These are phyloP conservation scores for Gossypium schwendimanii DNA, from an alignment of 441 rosid genomes.

Conservation along the genomic window DNA sequence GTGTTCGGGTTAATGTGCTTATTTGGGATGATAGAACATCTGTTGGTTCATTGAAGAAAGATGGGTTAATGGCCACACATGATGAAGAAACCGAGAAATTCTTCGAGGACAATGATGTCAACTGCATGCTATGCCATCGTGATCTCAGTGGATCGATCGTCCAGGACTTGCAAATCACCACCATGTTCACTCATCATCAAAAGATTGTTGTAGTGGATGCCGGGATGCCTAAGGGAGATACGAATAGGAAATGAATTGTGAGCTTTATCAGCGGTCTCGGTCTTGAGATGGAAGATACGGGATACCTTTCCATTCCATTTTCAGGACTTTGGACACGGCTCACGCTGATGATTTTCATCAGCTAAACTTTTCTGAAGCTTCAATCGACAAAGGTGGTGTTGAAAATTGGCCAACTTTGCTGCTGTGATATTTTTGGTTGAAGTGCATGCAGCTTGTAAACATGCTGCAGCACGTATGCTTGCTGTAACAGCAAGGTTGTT, in stretches of 20 bases:
- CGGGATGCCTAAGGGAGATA: constrained; percentile 56
- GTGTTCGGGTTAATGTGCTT: constrained; percentile 81
- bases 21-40: constrained; percentile 99
- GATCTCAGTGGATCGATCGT: constrained; percentile 94
- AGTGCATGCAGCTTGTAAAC: too few species aligned
- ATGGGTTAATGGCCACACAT: constrained; percentile 94
- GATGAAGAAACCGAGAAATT: constrained; percentile 76
- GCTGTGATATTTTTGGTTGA: too few species aligned
- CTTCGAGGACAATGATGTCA: constrained; percentile 59
- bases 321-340: constrained; percentile 87
- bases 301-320: constrained; percentile 80
- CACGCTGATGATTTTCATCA: constrained; percentile 98
- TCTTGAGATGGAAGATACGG: constrained; percentile 95
- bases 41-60: constrained; percentile 71
- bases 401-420: too few species aligned
- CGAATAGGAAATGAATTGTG: constrained; percentile 66
- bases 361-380: constrained; percentile 16
- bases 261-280: constrained; percentile 93
- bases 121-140: constrained; percentile 85
- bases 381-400: constrained; percentile 40
- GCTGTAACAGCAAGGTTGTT: too few species aligned
- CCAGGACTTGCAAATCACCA: constrained; percentile 66
- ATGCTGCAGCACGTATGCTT: too few species aligned
- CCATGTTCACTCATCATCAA: constrained; percentile 98
- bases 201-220: constrained; percentile 85